Base-by-base conservation (phyloP, 192 early-diverging fungal species). In the Coemansia sp. region DNA sequence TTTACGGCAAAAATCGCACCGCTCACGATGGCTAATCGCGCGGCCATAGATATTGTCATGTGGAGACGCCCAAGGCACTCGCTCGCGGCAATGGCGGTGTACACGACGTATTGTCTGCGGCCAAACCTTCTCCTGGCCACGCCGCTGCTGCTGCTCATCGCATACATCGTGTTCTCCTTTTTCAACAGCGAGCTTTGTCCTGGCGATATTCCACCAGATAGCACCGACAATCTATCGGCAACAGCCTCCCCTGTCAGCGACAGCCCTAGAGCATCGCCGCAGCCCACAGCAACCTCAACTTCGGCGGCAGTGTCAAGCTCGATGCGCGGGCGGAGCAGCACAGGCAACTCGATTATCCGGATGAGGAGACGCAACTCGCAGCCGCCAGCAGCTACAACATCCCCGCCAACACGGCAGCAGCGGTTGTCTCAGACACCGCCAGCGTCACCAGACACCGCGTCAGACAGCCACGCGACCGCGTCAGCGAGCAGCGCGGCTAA, bases 1-100 rank as follows among this genome's bases (percentile, higher is more conserved):
- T 81, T 81, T 36, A 75, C 73, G 10, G 79, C 79, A 25, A 81
- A 81, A 44, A 62, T 75, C 47, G 79, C 72, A 3, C 73, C 79
- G 14, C 10, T 81, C 27, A 63, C 59, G 25, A 17, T 75, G 19
- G 38, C 75, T 28, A 67, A 72, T 11, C 68, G 64, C n/a, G 36
- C 55, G 27, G 62, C 57, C 5, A 61, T 57, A 10, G 62, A 68
- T 19, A 64, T 81, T 48, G 59, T 81, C 20, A 50, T 81, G 41
- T 81, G 79, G 79, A 66, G 69, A 23, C 55, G 56, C 11, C 79
- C 79, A 23, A 61, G 47, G 42, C 55, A 57, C 42, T 68, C 79
- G 28, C 23, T 69, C 29, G 59, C 56, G 9, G 72, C 73, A 37
- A 74, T 81, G 79, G 42, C 44, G 38, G 57, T 81, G 28, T 81